Conservation (phyloP, 352 stramenopile genomes). For the Phytophthora macrochlamydospora region DNA sequence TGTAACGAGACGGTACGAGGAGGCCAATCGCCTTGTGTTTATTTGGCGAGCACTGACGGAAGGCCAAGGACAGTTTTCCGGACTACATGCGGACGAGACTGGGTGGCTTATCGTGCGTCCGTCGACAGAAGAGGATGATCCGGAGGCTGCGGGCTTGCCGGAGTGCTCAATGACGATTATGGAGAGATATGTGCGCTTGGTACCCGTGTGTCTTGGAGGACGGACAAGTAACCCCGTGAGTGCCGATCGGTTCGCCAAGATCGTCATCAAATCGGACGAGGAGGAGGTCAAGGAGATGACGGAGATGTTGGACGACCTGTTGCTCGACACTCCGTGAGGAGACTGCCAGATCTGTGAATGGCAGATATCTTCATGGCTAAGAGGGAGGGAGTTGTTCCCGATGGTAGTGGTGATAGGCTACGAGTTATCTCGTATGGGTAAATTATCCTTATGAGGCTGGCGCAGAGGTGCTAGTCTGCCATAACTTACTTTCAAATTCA, state of each 20-base stretch:
- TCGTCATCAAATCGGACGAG: slow-evolving; percentile 15
- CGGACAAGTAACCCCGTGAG: slow-evolving; percentile 7
- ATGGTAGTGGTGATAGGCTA: not conserved
- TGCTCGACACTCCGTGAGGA: slow-evolving; percentile 6
- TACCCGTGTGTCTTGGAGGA: slow-evolving; percentile 17
- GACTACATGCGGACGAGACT: slow-evolving; percentile 48
- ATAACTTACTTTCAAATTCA: not conserved
- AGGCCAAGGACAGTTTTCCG: slow-evolving; percentile 30
- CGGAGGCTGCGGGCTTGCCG: not conserved
- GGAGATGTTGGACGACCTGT: slow-evolving; percentile 20
- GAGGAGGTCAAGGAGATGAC: slow-evolving; percentile 23
- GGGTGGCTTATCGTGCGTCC: slow-evolving; percentile 42
- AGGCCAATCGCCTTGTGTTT: slow-evolving; percentile 41
- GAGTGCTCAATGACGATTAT: slow-evolving; percentile 14
- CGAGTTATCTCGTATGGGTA: slow-evolving; percentile 1
- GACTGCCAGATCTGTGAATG: not conserved
- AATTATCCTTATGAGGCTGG: not conserved
- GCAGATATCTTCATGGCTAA: not conserved
- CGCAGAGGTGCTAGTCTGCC: not conserved
- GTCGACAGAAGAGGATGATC: not conserved
- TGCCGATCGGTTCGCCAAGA: slow-evolving; percentile 26
- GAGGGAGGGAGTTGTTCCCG: not conserved
- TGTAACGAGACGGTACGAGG: slow-evolving; percentile 41
- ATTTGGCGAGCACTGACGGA: slow-evolving; percentile 48
- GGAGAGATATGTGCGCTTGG: slow-evolving; percentile 35